Base-by-base conservation (phyloP, 345 rosid genomes). In the Salix arbutifolia region DNA sequence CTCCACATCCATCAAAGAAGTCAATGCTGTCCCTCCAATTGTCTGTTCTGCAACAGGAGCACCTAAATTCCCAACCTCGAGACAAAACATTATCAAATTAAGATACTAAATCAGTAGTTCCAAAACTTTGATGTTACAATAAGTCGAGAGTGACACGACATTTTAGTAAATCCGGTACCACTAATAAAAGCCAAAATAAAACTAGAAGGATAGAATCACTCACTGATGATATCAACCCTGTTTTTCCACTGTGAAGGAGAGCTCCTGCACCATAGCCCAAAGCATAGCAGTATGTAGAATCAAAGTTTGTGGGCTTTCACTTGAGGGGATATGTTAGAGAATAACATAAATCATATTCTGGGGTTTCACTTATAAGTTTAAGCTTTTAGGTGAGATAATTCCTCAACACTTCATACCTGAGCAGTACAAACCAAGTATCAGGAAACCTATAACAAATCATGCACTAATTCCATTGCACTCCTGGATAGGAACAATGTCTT, bases 1-100 rank as follows among this genome's bases (percentile, higher is more conserved):
- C 89, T 96, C 99, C 31, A 96, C 99, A 30, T 96, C 99, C 99
- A 93, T 96, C 82, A 96, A 81, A 7, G 98, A 74, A 73, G 99
- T 96, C 52, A 96, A 81, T 6, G 99, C 91, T 26, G 98, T 96
- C 77, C 99, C 99, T 75, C 95, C 79, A 58, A 86, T 98, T 0
- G 94, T 96, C 99, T 98, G 93, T 67, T 93, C 88, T 28, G 88
- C 87, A 72, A 93, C 94, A n/a, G 96, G 90, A 38, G 98, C 97
- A 75, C 83, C 87, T 81, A 93, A 87, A 83, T 96, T 96, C 65
- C 90, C 99, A 33, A 96, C 98, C 99, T 96, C 87, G 60, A 77
- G 25, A 80, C 33, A 62, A 17, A 48, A 73, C 6, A 23, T 38
- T 1, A n/a, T 69, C 65, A 25, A 35, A 72, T 71, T 74, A 53